phyloP scores from a whole-genome alignment of 768 basidiomycete genomes.

The Lentinula lateritia region DNA sequence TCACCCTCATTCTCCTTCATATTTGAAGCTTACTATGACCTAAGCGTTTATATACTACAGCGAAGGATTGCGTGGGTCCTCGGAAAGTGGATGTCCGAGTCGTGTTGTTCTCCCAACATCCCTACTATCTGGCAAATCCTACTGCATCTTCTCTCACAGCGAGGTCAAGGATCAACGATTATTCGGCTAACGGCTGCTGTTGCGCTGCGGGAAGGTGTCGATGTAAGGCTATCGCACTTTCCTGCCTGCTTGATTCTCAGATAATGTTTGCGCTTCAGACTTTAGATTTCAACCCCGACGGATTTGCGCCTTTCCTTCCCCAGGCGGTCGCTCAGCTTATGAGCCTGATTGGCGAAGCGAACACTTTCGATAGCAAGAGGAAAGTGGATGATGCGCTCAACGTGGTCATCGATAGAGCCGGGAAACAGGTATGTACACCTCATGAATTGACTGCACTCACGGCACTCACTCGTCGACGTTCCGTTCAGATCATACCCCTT shows the following conservation, averaged over 20 bases:
- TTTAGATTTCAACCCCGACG: conserved; percentile 51
- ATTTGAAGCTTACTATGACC: neutral
- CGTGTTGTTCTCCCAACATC: conserved; percentile 53
- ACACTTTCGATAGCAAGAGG: conserved; percentile 72
- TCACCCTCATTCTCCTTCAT: neutral
- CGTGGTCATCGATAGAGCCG: conserved; percentile 57
- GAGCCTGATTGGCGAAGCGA: conserved; percentile 64
- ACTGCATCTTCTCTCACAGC: conserved; percentile 67
- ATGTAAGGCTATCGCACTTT: conserved; percentile 50
- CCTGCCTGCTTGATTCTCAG: conserved; percentile 8
- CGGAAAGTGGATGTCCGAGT: conserved; percentile 81
- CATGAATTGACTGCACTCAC: neutral
- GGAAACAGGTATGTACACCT: conserved; percentile 26
- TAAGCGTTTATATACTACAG: conserved; percentile 86
- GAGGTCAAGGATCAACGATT: conserved; percentile 64
- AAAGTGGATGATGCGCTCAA: conserved; percentile 68
- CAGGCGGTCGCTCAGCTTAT: conserved; percentile 59
- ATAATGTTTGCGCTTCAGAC: conserved; percentile 34
- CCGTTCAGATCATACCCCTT: conserved; percentile 59
- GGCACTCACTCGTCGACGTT: neutral
- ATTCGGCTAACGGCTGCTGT: conserved; percentile 83
- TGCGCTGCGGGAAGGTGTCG: conserved; percentile 76
- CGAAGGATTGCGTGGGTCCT: conserved; percentile 94
- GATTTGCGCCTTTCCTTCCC: conserved; percentile 68
- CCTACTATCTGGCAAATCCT: conserved; percentile 76